Evolutionary conservation across 2,329 filamentous ascomycete genomes (phyloP).

Genomic region (Colletotrichum musicola): DNA sequence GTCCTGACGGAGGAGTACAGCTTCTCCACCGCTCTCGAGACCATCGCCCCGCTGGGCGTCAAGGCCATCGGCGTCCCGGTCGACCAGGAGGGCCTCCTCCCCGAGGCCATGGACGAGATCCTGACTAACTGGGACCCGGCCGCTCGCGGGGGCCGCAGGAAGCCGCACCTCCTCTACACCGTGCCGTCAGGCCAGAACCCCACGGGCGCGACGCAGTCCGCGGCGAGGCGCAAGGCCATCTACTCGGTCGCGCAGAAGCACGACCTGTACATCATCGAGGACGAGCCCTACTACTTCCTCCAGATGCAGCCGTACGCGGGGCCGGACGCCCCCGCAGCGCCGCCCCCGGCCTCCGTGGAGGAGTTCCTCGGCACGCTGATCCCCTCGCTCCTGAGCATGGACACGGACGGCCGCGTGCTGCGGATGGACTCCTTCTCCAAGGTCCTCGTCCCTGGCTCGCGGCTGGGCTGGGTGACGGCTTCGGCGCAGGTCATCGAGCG

Average conservation of each 20-base stretch:
- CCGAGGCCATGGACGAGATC: constrained; percentile 64
- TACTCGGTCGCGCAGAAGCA: constrained; percentile 86
- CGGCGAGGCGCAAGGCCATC: constrained; percentile 75
- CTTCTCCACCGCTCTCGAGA: constrained; percentile 80
- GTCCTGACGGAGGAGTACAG: constrained; percentile 92
- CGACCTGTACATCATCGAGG: constrained; percentile 88
- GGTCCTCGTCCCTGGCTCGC: constrained; percentile 84
- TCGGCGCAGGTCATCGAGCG: constrained; percentile 87
- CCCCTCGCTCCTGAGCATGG: constrained; percentile 83
- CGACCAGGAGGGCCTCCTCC: constrained; percentile 67
- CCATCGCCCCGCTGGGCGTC: constrained; percentile 66
- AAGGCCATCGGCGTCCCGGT: constrained; percentile 63
- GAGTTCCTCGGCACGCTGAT: constrained; percentile 81
- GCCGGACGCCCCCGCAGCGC: constrained; percentile 60
- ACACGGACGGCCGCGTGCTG: constrained; percentile 88
- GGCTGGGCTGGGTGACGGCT: constrained; percentile 90
- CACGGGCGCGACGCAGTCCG: constrained; percentile 84
- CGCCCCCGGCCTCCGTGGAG: constrained; percentile 71
- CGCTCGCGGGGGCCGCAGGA: constrained; percentile 58
- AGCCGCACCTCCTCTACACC: constrained; percentile 70
- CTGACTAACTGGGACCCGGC: constrained; percentile 63
- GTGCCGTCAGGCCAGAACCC: constrained; percentile 89
- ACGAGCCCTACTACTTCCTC: constrained; percentile 95
- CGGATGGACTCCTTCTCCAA: constrained; percentile 96
- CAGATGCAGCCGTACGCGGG: constrained; percentile 84